Evolutionary conservation across 2,329 filamentous ascomycete genomes (phyloP), one percentile per base, ranked within the genome.

Genomic region (Eutypa lata): DNA sequence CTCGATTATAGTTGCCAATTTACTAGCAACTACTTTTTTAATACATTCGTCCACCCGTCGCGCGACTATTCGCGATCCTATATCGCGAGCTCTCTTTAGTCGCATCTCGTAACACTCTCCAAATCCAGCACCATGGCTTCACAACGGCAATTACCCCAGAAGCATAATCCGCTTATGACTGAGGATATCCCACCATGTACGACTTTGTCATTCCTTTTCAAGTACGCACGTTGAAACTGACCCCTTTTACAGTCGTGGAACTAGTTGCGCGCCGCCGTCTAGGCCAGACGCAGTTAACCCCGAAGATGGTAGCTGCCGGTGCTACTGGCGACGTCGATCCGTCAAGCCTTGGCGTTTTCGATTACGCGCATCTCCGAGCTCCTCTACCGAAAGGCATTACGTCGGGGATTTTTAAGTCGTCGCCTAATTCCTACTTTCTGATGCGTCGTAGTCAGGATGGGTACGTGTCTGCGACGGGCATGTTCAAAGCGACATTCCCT

Each of bases 341-440:
- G 46, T 80, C 87, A 60, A 86, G 88, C 61, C 78, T 94, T 55
- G 91, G 90, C 49, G 84, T 87, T 46, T 96, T 99, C 69, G 94
- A 97, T 73, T 99, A 99, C 72, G 93, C 92, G 59, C 94, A 99
- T 70, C 80, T 99, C 48, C 89, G 93, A 66, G 93, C 92, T 55
- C 93, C 94, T 14, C 76, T 99, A 46, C 94, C 94, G 48, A 94
- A 92, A 72, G 91, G 94, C 59, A 87, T 97, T 61, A 84, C 86
- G 26, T 96, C 92, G 6, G 94, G 94, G 67, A 95, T 99, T 65
- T 97, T 97, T 77, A 88, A 90, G 65, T 87, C 86, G 54, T 86
- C 86, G 68, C 93, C 94, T 5, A 91, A 91, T 69, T 94, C 90
- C 61, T 99, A 99, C 74, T 99, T 97, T 71, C 76, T 99, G 63